phyloP scores from a whole-genome alignment of 2,329 filamentous ascomycete species.

The Clarireedia sp. region DNA sequence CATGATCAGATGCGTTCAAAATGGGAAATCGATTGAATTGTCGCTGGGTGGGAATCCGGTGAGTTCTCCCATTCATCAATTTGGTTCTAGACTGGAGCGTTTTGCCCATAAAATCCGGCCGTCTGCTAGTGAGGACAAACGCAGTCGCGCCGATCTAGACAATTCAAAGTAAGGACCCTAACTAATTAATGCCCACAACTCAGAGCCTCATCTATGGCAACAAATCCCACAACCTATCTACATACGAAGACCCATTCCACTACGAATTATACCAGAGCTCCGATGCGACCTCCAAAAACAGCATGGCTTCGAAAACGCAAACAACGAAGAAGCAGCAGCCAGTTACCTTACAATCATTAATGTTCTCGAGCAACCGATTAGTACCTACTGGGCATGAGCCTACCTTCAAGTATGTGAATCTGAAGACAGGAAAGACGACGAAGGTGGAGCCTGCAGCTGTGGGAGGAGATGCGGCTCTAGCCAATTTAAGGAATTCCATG shows the following conservation, averaged over 20 bases:
- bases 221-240: slow-evolving; percentile 16
- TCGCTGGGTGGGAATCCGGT: slow-evolving; percentile 51
- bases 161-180: neutral
- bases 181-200: slow-evolving; percentile 8
- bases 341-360: neutral
- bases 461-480: slow-evolving; percentile 43
- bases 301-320: neutral
- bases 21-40: slow-evolving; percentile 49
- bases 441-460: slow-evolving; percentile 30
- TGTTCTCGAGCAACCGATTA: slow-evolving; percentile 5
- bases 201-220: slow-evolving; percentile 8
- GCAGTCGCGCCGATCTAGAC: slow-evolving; percentile 13
- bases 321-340: neutral
- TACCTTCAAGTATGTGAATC: neutral
- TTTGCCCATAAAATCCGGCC: neutral
- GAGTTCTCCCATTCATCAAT: slow-evolving; percentile 32
- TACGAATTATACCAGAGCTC: slow-evolving; percentile 48
- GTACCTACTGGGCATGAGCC: neutral
- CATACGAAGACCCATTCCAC: slow-evolving; percentile 37
- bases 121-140: neutral
- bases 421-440: slow-evolving; percentile 1
- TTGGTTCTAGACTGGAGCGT: neutral
- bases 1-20: slow-evolving; percentile 52
- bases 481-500: slow-evolving; percentile 39
- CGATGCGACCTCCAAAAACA: slow-evolving; percentile 11